Evolutionary conservation across 768 basidiomycete genomes (phyloP), one percentile per base, ranked within the genome.

Genomic region (Inosperma sp.): DNA sequence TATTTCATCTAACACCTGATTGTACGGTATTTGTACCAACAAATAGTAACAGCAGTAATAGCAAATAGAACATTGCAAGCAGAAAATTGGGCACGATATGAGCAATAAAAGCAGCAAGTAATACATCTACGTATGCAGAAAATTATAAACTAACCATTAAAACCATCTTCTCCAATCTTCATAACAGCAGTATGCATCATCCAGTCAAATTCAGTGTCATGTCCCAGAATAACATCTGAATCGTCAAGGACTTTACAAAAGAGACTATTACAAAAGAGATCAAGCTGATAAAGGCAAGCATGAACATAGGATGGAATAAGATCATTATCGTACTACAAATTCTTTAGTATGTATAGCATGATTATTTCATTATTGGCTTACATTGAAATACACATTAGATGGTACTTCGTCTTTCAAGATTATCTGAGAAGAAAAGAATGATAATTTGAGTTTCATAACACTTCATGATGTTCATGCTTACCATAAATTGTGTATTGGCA

Each of bases 171-270:
- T 0, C 36, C 46, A 4, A 48, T 35, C 8, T 48, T 3, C 25
- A 49, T 37, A 2, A 49, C 13, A 2, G 25, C 48, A 0, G 12
- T 16, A 7, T 37, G 35, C 10, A 49, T 49, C 3, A 12, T 17
- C 37, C 37, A 37, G 37, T 49, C 48, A 21, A 49, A 49, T 0
- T 25, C 48, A n/a, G 48, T 49, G 8, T 49, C 48, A 6, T 26
- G 19, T 13, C 34, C 34, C 16, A 49, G 21, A 49, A 22, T 5
- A 3, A 49, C 35, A 49, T 49, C 14, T 0, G 36, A 8, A 4
- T 49, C 48, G 12, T 49, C 19, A 3, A 40, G 7, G 0, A 36
- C 48, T 21, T 31, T 37, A 2, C 6, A 7, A 9, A 49, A 41
- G n/a, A 17, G 16, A 1, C 39, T 36, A 10, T 26, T 40, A 16